Base-by-base conservation (phyloP, 768 basidiomycete species). In the Strobilomyces dryophilus region DNA sequence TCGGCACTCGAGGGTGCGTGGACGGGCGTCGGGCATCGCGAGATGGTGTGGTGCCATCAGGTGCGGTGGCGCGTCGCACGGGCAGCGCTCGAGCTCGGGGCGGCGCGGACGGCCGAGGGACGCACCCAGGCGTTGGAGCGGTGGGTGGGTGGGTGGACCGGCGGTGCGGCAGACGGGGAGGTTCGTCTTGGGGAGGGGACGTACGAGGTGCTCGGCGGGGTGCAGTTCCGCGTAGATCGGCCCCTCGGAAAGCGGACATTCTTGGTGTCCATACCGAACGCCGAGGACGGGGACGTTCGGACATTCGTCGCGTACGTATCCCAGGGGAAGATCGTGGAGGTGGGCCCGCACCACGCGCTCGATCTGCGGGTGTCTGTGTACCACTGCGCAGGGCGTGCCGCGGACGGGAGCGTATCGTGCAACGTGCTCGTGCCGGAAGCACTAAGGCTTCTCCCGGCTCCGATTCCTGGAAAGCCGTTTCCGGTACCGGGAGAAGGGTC, bases 1-100 rank as follows among this genome's bases (percentile, higher is more conserved):
- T 89, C 89, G 31, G 87, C 85, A 1, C 73, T 98, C 24, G 89
- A 95, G 45, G 91, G 92, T n/a, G 81, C 86, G 3, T 95, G 94
- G 90, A 92, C 95, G 2, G 92, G 92, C 2, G 90, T 98, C 5
- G 95, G 95, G 24, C 97, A 99, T 67, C 84, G 84, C 39, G 95
- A 91, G 54, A 95, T 98, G 82, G 92, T 98, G 5, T 99, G 97
- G 97, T 98, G 97, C 65, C 92, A 98, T 69, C 97, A 99, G 71
- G 85, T 98, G 10, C 86, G 97, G 37, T 92, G 87, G 88, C 81
- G 84, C 21, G 75, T 95, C 32, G 94, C 94, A 15, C 78, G 90
- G 48, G 82, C 84, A 18, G 84, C 85, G 24, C 71, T 98, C 7
- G 89, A 92, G 61, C 72, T 89, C 11, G 79, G 79, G 3, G 63